Conservation (phyloP, 129 eudicot genomes). For the Flaveria linearis region DNA sequence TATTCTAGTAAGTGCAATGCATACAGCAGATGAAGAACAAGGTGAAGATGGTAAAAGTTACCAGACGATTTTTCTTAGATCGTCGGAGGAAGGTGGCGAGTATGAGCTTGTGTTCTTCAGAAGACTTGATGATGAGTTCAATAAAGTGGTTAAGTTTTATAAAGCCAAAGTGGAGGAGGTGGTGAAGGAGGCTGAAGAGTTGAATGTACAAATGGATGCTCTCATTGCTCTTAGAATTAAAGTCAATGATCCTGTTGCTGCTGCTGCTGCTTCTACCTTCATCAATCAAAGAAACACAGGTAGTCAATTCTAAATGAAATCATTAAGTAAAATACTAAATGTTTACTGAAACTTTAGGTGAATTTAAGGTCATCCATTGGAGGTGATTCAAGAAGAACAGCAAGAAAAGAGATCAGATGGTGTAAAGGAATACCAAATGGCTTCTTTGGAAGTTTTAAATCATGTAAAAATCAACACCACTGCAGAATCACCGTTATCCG, state of each 20-base stretch:
- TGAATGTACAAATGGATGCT: conserved; percentile 63
- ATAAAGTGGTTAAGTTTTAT: conserved; percentile 53
- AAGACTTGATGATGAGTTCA: conserved; percentile 31
- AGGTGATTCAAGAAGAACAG: conserved; percentile 30
- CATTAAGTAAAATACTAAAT: neutral
- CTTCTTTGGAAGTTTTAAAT: conserved; percentile 46
- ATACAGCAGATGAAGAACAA: conserved; percentile 26
- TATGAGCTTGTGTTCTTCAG: conserved; percentile 1
- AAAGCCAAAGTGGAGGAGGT: conserved; percentile 48
- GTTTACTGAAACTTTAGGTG: conserved; percentile 22
- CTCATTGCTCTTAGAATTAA: conserved; percentile 51
- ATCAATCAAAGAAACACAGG: conserved; percentile 29
- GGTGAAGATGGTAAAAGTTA: conserved; percentile 23
- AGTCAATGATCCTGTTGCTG: conserved; percentile 14
- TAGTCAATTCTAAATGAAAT: neutral
- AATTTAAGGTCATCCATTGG: conserved; percentile 34
- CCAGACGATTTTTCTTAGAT: conserved; percentile 44
- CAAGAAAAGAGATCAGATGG: conserved; percentile 8
- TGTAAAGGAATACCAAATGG: conserved; percentile 18
- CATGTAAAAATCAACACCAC: conserved; percentile 50
- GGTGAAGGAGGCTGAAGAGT: conserved; percentile 19
- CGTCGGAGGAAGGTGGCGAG: conserved; percentile 29
- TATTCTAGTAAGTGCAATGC: conserved; percentile 31
- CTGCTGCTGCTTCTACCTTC: conserved; percentile 5
- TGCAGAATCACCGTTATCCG: conserved; percentile 52